Evolutionary conservation across 2,329 filamentous ascomycete species (phyloP).

Genomic region (Akanthomyces uredinophilus): DNA sequence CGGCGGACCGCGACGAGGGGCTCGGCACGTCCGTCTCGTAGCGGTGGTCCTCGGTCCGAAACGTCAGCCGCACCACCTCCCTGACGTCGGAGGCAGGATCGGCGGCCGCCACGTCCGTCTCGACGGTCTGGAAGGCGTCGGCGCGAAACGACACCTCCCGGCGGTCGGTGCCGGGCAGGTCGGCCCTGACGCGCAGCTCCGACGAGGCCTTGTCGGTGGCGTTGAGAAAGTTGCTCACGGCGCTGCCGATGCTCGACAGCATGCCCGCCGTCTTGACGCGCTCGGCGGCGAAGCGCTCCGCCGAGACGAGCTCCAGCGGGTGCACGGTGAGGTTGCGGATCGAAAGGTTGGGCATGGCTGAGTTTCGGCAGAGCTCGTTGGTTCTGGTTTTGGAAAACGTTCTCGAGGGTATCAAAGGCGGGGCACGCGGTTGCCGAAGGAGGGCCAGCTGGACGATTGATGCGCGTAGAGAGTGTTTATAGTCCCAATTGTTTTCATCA

Average conservation of each 20-base stretch:
- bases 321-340: constrained; percentile 78
- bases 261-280: constrained; percentile 38
- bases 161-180: constrained; percentile 56
- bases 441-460: no score
- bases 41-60: constrained; percentile 50
- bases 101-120: constrained; percentile 51
- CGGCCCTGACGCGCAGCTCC: constrained; percentile 42
- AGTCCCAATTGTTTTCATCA: background rate
- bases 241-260: constrained; percentile 40
- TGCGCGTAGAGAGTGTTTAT: background rate
- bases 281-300: constrained; percentile 66
- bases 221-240: constrained; percentile 40
- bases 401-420: no score
- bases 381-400: background rate
- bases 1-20: constrained; percentile 51
- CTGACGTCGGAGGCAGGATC: constrained; percentile 32
- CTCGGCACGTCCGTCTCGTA: constrained; percentile 73
- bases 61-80: constrained; percentile 64
- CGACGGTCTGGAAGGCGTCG: constrained; percentile 61
- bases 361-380: background rate
- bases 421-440: no score
- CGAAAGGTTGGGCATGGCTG: constrained; percentile 51
- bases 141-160: constrained; percentile 60
- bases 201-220: constrained; percentile 31
- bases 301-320: constrained; percentile 63